Conservation (phyloP, 176 grass and related monocot genomes). For the Poa annua region DNA sequence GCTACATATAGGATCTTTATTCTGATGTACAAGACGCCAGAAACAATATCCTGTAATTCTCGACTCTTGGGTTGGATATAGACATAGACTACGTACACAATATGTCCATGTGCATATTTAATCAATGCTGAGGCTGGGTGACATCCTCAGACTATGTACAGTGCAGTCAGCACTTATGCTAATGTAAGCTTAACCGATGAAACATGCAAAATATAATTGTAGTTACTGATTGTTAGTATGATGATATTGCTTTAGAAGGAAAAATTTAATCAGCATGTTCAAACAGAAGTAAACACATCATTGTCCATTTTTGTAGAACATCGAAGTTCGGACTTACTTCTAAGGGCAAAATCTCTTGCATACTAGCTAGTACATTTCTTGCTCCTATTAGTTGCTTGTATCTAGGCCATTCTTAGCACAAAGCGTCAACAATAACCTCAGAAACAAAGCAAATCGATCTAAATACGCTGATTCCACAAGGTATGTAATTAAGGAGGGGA, state of each 20-base stretch:
- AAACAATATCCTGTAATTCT: background rate
- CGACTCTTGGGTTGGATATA: too few species aligned
- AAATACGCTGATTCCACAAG: background rate
- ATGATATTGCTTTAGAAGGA: background rate
- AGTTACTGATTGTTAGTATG: background rate
- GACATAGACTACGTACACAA: too few species aligned
- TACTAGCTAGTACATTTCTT: background rate
- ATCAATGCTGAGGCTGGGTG: too few species aligned
- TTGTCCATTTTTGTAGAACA: background rate
- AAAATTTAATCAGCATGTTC: background rate
- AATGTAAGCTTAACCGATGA: background rate
- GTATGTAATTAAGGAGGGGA: background rate
- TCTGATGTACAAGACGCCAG: background rate
- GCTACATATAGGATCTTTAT: background rate
- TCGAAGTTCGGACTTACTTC: background rate
- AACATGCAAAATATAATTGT: background rate
- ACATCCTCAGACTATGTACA: too few species aligned
- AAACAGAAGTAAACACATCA: background rate
- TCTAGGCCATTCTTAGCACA: background rate
- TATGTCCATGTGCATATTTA: too few species aligned
- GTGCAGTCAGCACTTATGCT: background rate
- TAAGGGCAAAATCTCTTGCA: background rate
- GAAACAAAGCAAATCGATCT: background rate
- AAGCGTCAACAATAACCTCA: background rate
- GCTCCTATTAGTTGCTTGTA: constrained; percentile 7